Percentiles rank a stretch among this genome's conserved stretches.
These are phyloP conservation scores for Cystobasidium sp. DNA, from an alignment of 1,284 basidiomycete genomes.

Conservation along the genomic window DNA sequence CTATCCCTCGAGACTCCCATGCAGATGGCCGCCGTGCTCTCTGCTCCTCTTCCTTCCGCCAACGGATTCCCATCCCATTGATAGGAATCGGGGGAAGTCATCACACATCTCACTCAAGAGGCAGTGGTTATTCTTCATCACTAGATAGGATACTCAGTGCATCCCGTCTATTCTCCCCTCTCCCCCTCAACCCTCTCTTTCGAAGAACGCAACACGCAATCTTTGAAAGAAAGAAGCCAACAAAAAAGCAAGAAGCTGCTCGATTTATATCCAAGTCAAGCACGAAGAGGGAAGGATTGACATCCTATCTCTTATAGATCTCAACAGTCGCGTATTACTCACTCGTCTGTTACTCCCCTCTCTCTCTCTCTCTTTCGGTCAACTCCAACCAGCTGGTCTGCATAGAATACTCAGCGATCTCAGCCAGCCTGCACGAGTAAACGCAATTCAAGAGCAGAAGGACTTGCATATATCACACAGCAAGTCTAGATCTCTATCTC, in stretches of 20 bases:
- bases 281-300: too few species aligned
- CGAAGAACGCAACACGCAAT: too few species aligned
- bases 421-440: background rate
- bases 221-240: too few species aligned
- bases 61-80: slow-evolving; percentile 3
- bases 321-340: background rate
- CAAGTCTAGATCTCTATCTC: background rate
- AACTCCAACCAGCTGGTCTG: background rate
- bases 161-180: too few species aligned
- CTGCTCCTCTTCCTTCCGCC: slow-evolving; percentile 2
- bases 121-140: too few species aligned
- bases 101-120: background rate
- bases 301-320: too few species aligned
- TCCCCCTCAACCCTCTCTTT: too few species aligned
- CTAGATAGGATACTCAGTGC: too few species aligned
- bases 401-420: background rate
- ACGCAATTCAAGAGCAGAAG: background rate
- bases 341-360: background rate
- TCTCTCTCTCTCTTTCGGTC: background rate
- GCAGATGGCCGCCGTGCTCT: background rate
- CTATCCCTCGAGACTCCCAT: background rate
- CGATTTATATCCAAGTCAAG: too few species aligned
- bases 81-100: background rate
- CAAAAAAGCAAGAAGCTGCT: too few species aligned
- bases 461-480: background rate